Conservation (phyloP, 441 rosid species). For the Pelargonium myrrhifolium region DNA sequence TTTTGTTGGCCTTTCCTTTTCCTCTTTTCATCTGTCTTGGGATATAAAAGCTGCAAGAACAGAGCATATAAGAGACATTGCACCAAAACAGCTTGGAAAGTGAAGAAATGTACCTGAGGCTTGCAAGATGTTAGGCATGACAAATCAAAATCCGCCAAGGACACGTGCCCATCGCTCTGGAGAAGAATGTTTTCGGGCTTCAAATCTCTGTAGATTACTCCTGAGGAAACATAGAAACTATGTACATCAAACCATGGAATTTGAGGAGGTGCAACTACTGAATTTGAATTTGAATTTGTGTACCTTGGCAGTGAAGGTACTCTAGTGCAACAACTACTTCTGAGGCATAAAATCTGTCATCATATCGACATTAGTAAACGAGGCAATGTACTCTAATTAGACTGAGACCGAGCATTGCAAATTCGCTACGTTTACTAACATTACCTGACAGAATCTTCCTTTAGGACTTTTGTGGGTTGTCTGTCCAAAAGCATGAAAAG, state of each 20-base stretch:
- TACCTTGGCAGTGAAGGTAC: conserved; percentile 98
- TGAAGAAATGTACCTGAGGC: conserved; percentile 53
- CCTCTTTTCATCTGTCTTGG: conserved; percentile 49
- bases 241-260: no score
- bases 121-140: conserved; percentile 92
- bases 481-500: conserved; percentile 83
- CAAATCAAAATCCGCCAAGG: conserved; percentile 82
- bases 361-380: not conserved
- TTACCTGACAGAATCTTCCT: conserved; percentile 90
- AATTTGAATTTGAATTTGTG: not conserved
- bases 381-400: no score
- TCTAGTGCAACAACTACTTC: conserved; percentile 84
- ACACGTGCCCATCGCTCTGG: conserved; percentile 67
- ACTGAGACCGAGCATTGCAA: no score
- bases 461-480: conserved; percentile 76
- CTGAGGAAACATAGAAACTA: conserved; percentile 15
- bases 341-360: conserved; percentile 76
- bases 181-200: conserved; percentile 90
- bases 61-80: no score
- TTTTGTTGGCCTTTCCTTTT: conserved; percentile 26
- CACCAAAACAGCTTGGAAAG: not conserved
- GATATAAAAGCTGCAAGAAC: conserved; percentile 56
- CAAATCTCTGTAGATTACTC: conserved; percentile 84
- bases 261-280: no score
- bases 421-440: not conserved